Percentiles rank a stretch among this genome's conserved stretches.
Conservation (phyloP, 177 flowering plant species). For the Tripterygium wilfordii region DNA sequence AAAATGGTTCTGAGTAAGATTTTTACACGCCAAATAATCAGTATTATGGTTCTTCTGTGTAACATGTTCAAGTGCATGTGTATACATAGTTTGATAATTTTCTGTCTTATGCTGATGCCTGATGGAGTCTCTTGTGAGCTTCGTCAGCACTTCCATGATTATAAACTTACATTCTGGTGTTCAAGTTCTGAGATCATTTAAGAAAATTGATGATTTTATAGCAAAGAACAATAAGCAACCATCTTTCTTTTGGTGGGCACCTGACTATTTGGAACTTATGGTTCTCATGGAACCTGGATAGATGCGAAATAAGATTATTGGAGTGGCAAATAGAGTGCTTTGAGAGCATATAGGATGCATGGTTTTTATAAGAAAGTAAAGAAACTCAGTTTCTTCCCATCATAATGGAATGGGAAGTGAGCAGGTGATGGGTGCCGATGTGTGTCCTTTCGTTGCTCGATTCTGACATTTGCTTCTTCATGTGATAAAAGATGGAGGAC, state of each 20-base stretch:
- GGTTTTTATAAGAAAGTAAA: conserved; percentile 15
- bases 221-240: conserved; percentile 5
- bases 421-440: conserved; percentile 65
- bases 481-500: conserved; percentile 74
- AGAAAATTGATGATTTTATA: conserved; percentile 13
- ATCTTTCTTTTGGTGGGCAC: conserved; percentile 4
- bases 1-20: neutral
- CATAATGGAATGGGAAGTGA: conserved; percentile 47
- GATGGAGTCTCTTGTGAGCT: no score
- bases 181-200: neutral
- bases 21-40: conserved; percentile 3
- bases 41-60: conserved; percentile 6
- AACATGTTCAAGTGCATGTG: conserved; percentile 6
- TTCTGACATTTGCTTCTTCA: conserved; percentile 55
- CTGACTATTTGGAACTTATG: conserved; percentile 1
- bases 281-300: conserved; percentile 2
- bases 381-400: conserved; percentile 35
- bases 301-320: conserved; percentile 5
- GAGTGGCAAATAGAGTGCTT: neutral
- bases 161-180: neutral
- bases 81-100: conserved; percentile 7
- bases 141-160: neutral
- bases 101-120: conserved; percentile 11
- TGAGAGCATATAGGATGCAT: conserved; percentile 16
- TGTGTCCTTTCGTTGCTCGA: conserved; percentile 55